A percentile compares a stretch with the other conserved stretches of the same genome.
phyloP scores from a whole-genome alignment of 208 protist species.

The Porcisia deanei region DNA sequence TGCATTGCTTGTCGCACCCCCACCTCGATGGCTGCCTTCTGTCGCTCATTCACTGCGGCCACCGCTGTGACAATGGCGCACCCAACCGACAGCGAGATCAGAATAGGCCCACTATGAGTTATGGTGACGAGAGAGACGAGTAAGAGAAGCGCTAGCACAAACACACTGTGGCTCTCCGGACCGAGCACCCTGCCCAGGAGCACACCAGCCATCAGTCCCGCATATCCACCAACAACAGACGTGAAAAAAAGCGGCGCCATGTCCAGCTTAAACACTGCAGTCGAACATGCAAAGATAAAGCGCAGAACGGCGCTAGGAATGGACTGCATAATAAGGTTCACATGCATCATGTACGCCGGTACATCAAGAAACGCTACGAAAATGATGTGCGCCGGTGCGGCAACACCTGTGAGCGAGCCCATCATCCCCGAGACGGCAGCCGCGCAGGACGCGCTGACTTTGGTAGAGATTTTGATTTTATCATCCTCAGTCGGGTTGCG shows the following conservation, averaged over 20 bases:
- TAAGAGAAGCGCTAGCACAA: constrained; percentile 41
- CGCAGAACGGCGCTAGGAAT: constrained; percentile 37
- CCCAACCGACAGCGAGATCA: constrained; percentile 16
- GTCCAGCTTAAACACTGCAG: constrained; percentile 16
- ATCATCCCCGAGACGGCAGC: constrained; percentile 34
- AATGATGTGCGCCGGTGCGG: constrained; percentile 45
- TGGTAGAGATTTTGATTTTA: constrained; percentile 32
- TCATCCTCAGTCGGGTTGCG: constrained; percentile 40
- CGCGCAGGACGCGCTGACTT: constrained; percentile 29
- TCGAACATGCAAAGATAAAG: constrained; percentile 35
- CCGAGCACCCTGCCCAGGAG: constrained; percentile 45
- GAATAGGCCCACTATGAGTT: constrained; percentile 27
- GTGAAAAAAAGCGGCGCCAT: constrained; percentile 41
- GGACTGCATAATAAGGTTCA: constrained; percentile 43
- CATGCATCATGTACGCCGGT: constrained; percentile 43
- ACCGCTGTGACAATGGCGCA: constrained; percentile 17
- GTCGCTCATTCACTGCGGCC: constrained; percentile 30
- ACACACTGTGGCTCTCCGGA: constrained; percentile 37
- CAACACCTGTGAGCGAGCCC: constrained; percentile 44
- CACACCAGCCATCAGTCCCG: constrained; percentile 31
- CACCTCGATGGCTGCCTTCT: constrained; percentile 23
- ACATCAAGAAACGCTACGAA: constrained; percentile 51
- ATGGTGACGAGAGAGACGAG: constrained; percentile 43
- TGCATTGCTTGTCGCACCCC: constrained; percentile 25
- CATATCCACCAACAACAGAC: constrained; percentile 31